Evolutionary conservation across 129 eudicot species (phyloP).

Genomic region (Cynara cardunculus): DNA sequence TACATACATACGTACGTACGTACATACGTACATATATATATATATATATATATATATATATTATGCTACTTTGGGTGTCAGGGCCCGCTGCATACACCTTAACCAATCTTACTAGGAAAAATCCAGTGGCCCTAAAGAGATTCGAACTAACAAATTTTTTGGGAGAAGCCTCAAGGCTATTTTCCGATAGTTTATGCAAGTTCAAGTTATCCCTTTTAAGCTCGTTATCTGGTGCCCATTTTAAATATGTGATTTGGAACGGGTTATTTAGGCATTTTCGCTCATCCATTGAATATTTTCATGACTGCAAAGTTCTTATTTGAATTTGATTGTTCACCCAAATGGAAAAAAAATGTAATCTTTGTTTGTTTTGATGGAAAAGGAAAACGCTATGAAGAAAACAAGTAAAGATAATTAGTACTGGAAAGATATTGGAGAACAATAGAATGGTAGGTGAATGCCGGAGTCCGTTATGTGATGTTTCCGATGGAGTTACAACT

Average conservation of each 20-base stretch:
- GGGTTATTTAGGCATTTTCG: not conserved
- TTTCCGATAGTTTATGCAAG: no score
- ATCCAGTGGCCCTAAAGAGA: no score
- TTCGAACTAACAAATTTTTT: no score
- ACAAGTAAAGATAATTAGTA: conserved; percentile 76
- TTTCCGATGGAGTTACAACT: conserved; percentile 82
- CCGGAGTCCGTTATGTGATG: conserved; percentile 62
- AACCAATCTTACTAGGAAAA: no score
- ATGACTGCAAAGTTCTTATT: not conserved
- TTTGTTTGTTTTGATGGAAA: conserved; percentile 36
- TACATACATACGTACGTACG: no score
- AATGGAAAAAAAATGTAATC: conserved; percentile 4
- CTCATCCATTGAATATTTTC: not conserved
- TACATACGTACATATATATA: no score
- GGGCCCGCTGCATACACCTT: no score
- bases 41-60: no score
- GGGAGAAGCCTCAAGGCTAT: no score
- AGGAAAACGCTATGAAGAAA: conserved; percentile 65
- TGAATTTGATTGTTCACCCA: not conserved
- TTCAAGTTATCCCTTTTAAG: no score
- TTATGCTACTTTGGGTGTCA: no score
- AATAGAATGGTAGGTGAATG: conserved; percentile 75
- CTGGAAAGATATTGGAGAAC: conserved; percentile 83
- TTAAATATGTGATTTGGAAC: not conserved
- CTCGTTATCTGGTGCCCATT: not conserved